A percentile compares a stretch with the other conserved stretches of the same genome.
phyloP scores from a whole-genome alignment of 192 early-diverging fungal genomes.

The Entomortierella parvispora region DNA sequence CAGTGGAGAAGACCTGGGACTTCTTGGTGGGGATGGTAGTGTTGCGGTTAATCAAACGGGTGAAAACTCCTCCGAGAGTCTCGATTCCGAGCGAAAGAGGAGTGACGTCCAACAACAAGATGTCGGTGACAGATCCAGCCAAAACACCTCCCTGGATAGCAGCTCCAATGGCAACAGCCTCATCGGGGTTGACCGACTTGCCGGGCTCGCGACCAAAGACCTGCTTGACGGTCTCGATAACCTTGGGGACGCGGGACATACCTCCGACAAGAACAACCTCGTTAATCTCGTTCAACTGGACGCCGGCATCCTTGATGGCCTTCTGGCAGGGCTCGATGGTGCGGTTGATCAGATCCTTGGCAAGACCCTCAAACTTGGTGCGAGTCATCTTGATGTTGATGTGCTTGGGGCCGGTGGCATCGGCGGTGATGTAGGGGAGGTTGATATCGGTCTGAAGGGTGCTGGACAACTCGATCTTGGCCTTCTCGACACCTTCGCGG shows the following conservation, averaged over 20 bases:
- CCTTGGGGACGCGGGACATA: conserved; percentile 96
- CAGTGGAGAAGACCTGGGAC: conserved; percentile 95
- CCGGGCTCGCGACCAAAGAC: conserved; percentile 90
- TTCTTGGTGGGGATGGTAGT: conserved; percentile 99
- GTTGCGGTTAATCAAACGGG: conserved; percentile 94
- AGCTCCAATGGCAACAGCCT: conserved; percentile 96
- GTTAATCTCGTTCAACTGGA: conserved; percentile 83
- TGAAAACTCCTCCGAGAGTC: conserved; percentile 95
- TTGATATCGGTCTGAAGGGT: conserved; percentile 94
- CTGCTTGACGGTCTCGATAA: conserved; percentile 86
- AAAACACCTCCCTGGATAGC: conserved; percentile 97
- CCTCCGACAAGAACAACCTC: conserved; percentile 98
- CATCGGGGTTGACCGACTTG: conserved; percentile 97
- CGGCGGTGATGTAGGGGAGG: conserved; percentile 96
- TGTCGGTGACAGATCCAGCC: conserved; percentile 90
- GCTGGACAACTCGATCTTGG: conserved; percentile 97
- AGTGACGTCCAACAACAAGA: conserved; percentile 94
- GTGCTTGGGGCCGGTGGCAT: conserved; percentile 92
- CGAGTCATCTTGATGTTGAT: conserved; percentile 95
- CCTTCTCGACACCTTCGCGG: conserved; percentile 97
- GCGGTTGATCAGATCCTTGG: conserved; percentile 83
- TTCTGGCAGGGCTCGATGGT: conserved; percentile 95
- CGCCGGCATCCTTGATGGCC: conserved; percentile 95
- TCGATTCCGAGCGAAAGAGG: conserved; percentile 97
- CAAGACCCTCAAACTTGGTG: conserved; percentile 88